These are phyloP conservation scores for Penicillium sp. DNA, from an alignment of 2,329 filamentous ascomycete species.

Conservation along the genomic window DNA sequence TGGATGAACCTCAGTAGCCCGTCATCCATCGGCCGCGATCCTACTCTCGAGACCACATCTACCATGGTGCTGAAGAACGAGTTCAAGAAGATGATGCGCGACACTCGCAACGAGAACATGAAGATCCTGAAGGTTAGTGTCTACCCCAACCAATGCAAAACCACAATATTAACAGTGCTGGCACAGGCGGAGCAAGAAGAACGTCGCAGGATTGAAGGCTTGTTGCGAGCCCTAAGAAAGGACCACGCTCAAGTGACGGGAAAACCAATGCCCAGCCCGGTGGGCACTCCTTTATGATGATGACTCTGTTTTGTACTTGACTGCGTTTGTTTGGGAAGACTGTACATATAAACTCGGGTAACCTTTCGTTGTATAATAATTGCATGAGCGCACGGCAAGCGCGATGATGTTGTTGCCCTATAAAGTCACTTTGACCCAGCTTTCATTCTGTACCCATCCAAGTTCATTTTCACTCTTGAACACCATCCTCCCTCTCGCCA, in stretches of 20 bases:
- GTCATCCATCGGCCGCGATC: conserved; percentile 36
- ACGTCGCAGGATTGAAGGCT: conserved; percentile 60
- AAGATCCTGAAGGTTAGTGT: conserved; percentile 60
- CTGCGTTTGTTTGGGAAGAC: conserved; percentile 9
- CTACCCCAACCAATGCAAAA: not conserved
- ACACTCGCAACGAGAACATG: conserved; percentile 62
- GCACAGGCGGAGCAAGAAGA: conserved; percentile 66
- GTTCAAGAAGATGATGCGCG: conserved; percentile 77
- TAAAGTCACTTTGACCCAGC: not conserved
- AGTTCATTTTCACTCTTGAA: not conserved
- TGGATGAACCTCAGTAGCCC: conserved; percentile 60
- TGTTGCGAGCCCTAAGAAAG: conserved; percentile 51
- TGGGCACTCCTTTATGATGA: conserved; percentile 35
- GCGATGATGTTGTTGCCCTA: conserved; percentile 14
- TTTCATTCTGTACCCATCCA: not conserved
- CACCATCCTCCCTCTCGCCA: conserved; percentile 4
- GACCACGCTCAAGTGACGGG: conserved; percentile 34
- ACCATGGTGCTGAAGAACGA: conserved; percentile 67
- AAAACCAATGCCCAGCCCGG: conserved; percentile 33
- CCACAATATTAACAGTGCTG: conserved; percentile 15
- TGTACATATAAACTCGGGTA: conserved; percentile 21
- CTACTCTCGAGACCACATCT: conserved; percentile 56
- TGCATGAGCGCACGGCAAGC: conserved; percentile 18
- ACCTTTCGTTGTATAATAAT: conserved; percentile 20
- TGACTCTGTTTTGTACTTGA: conserved; percentile 19